A percentile compares a stretch with the other conserved stretches of the same genome.
Evolutionary conservation across 1,284 basidiomycete genomes (phyloP).

Genomic region (Malassezia furfur): DNA sequence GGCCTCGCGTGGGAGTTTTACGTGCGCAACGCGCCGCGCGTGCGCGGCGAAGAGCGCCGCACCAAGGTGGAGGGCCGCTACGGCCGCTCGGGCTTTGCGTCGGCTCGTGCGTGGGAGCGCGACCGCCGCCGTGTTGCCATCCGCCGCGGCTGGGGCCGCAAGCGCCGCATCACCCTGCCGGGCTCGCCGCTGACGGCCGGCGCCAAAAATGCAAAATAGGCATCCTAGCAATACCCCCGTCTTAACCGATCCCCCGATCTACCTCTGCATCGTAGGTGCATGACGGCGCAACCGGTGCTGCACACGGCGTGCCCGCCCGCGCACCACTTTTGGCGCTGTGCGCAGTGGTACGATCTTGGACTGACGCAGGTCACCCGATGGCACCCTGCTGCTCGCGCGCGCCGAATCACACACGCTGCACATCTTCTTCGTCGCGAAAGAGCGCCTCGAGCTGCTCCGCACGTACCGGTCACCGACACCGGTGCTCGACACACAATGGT

Average conservation of each 20-base stretch:
- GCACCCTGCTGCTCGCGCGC: constrained; percentile 1
- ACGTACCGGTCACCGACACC: constrained; percentile 8
- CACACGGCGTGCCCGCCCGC: neutral
- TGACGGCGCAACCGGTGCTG: neutral
- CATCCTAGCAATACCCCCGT: constrained; percentile 5
- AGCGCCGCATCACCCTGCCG: constrained; percentile 6
- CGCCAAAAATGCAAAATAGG: neutral
- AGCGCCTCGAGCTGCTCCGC: neutral
- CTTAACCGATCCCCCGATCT: no score
- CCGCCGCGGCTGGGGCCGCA: constrained; percentile 35
- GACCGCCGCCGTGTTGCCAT: constrained; percentile 26
- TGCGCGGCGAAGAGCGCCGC: constrained; percentile 34
- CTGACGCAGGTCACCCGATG: constrained; percentile 12
- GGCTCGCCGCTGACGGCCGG: neutral
- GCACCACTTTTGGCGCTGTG: constrained; percentile 11
- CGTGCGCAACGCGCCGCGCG: constrained; percentile 38
- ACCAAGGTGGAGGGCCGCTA: constrained; percentile 30
- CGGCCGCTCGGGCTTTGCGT: constrained; percentile 30
- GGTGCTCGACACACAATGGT: constrained; percentile 13
- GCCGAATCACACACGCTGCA: constrained; percentile 12
- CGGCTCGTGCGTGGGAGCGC: constrained; percentile 30
- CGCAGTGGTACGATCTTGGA: constrained; percentile 6
- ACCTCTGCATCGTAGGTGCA: neutral
- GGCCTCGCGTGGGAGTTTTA: constrained; percentile 46
- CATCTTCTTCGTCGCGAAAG: neutral